These are phyloP conservation scores for Fusarium haematococcum DNA, from an alignment of 2,329 filamentous ascomycete species.

Conservation along the genomic window DNA sequence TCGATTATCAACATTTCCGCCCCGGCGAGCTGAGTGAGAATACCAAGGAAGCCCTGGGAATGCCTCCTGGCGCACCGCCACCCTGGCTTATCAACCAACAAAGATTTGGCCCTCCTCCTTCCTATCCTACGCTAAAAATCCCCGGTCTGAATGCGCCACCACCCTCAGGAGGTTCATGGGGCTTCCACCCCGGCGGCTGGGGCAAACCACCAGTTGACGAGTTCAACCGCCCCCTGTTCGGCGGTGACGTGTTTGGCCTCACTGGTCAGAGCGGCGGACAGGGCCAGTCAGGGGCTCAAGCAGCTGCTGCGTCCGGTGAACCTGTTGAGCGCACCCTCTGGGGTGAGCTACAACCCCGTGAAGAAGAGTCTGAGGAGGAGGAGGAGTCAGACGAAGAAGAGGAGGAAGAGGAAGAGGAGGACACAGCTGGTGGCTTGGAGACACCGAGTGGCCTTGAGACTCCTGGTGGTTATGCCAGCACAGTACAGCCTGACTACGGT, in stretches of 20 bases:
- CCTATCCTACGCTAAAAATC: slow-evolving; percentile 95
- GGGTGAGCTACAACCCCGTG: slow-evolving; percentile 88
- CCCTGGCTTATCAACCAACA: slow-evolving; percentile 99
- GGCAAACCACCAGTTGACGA: slow-evolving; percentile 97
- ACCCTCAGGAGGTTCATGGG: slow-evolving; percentile 90
- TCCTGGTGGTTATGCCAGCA: slow-evolving; percentile 82
- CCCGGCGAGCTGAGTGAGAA: slow-evolving; percentile 91
- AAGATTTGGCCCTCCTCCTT: slow-evolving; percentile 90
- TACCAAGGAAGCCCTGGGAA: slow-evolving; percentile 91
- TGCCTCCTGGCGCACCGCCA: slow-evolving; percentile 90
- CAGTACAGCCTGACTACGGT: slow-evolving; percentile 83
- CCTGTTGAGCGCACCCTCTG: slow-evolving; percentile 88
- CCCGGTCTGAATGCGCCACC: slow-evolving; percentile 94
- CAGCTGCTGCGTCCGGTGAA: slow-evolving; percentile 68
- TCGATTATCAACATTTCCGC: slow-evolving; percentile 89
- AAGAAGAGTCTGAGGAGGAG: slow-evolving; percentile 78
- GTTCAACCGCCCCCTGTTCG: slow-evolving; percentile 89
- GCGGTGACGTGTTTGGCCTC: slow-evolving; percentile 94
- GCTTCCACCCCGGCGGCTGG: slow-evolving; percentile 94
- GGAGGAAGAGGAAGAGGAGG: slow-evolving; percentile 71
- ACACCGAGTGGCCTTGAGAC: slow-evolving; percentile 84
- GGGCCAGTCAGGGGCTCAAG: slow-evolving; percentile 50
- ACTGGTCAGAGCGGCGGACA: slow-evolving; percentile 57
- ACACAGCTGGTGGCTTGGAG: slow-evolving; percentile 74
- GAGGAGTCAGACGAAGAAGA: slow-evolving; percentile 82